Conservation (phyloP, 768 basidiomycete genomes). For the Termitomyces sp. region DNA sequence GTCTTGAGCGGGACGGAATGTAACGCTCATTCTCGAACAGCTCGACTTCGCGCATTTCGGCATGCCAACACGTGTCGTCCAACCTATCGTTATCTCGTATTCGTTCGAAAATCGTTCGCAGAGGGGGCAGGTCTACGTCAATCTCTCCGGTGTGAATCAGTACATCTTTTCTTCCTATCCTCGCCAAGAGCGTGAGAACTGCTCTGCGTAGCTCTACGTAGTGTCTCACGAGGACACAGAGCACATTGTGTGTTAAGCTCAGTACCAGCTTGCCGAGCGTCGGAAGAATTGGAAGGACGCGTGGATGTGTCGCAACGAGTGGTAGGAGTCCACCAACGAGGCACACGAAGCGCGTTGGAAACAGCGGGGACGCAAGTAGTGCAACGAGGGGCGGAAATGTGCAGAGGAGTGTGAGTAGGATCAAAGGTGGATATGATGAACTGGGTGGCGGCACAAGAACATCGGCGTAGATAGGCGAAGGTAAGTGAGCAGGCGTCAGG, state of each 20-base stretch:
- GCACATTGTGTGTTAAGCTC: not conserved
- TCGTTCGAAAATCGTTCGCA: conserved; percentile 27
- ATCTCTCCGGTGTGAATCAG: not conserved
- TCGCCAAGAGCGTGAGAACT: not conserved
- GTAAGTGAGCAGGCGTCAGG: conserved; percentile 39
- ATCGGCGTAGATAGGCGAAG: conserved; percentile 26
- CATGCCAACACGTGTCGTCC: conserved; percentile 56
- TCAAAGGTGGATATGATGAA: conserved; percentile 47
- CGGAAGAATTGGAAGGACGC: conserved; percentile 6
- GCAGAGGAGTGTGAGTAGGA: conserved; percentile 45
- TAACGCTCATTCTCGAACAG: conserved; percentile 81
- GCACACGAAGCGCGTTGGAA: conserved; percentile 43
- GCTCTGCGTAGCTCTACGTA: not conserved
- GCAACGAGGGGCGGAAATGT: conserved; percentile 47
- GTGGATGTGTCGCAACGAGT: conserved; percentile 11
- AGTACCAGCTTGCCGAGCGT: not conserved
- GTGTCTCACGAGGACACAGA: not conserved
- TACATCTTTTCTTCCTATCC: not conserved
- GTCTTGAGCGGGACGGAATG: not conserved
- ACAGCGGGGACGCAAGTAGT: conserved; percentile 37
- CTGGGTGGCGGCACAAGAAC: conserved; percentile 10
- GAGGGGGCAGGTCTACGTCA: not conserved
- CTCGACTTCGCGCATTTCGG: conserved; percentile 64
- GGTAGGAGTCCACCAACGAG: conserved; percentile 30
- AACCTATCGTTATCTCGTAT: conserved; percentile 64